Percentiles rank a stretch among this genome's conserved stretches.
These are phyloP conservation scores for Neonectria coccinea DNA, from an alignment of 2,329 filamentous ascomycete genomes.

Conservation along the genomic window DNA sequence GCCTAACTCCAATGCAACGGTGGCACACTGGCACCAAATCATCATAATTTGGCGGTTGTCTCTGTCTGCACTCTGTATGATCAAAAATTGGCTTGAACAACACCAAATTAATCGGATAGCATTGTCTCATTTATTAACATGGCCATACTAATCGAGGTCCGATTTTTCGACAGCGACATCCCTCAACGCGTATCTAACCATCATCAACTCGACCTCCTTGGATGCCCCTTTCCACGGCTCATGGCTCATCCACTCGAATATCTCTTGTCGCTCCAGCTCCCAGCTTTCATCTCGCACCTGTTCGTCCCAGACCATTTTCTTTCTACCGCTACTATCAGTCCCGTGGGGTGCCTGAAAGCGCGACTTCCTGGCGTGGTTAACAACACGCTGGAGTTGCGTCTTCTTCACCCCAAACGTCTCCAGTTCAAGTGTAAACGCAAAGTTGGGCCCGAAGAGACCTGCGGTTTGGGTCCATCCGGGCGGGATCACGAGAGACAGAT, in stretches of 20 bases:
- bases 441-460: slow-evolving; percentile 3
- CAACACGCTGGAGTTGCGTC: slow-evolving; percentile 10
- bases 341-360: slow-evolving; percentile 2
- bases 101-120: too few relatives aligned
- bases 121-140: too few relatives aligned
- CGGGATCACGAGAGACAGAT: neutral
- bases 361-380: slow-evolving; percentile 3
- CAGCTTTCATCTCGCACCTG: neutral
- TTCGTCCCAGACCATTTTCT: slow-evolving; percentile 17
- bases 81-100: neutral
- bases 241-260: slow-evolving; percentile 2
- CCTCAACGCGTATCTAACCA: slow-evolving; percentile 10
- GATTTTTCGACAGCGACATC: neutral
- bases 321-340: neutral
- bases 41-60: too few relatives aligned
- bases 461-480: neutral
- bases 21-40: too few relatives aligned
- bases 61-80: too few relatives aligned
- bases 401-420: slow-evolving; percentile 18
- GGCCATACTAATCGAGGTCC: too few relatives aligned
- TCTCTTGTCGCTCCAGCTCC: slow-evolving; percentile 9
- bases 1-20: too few relatives aligned
- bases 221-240: slow-evolving; percentile 2
- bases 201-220: slow-evolving; percentile 13
- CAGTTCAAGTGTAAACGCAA: slow-evolving; percentile 7